Percentiles rank a stretch among this genome's conserved stretches.
Conservation (phyloP, 345 rosid species). For the Eutrema heterophyllum region DNA sequence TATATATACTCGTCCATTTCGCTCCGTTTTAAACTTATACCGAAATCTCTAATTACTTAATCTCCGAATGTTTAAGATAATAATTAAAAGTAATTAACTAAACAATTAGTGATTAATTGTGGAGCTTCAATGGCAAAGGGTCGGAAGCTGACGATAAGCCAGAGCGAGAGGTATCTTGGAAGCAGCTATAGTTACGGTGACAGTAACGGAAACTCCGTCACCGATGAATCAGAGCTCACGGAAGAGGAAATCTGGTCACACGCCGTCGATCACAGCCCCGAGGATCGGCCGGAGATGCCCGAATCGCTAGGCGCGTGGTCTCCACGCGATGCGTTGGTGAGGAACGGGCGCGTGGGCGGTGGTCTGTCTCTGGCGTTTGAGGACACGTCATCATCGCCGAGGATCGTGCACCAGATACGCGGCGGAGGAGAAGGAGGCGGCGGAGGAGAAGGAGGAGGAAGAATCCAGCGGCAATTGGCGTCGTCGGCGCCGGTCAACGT, state of each 20-base stretch:
- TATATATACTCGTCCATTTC: slow-evolving; percentile 28
- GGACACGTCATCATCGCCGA: slow-evolving; percentile 42
- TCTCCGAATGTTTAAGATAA: background rate
- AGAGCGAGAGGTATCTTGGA: slow-evolving; percentile 68
- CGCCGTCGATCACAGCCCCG: slow-evolving; percentile 39
- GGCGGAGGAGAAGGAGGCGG: slow-evolving; percentile 31
- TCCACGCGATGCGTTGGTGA: slow-evolving; percentile 29
- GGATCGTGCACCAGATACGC: slow-evolving; percentile 75
- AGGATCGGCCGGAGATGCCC: slow-evolving; percentile 16
- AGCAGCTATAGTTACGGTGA: slow-evolving; percentile 34
- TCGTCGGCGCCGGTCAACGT: slow-evolving; percentile 87
- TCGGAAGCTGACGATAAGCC: slow-evolving; percentile 62
- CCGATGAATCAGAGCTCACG: slow-evolving; percentile 49
- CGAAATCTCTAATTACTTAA: slow-evolving; percentile 21
- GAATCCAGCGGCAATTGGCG: slow-evolving; percentile 8
- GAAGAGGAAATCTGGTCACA: slow-evolving; percentile 92
- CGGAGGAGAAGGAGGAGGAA: slow-evolving; percentile 2
- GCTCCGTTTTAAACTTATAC: slow-evolving; percentile 27
- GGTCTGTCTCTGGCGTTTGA: slow-evolving; percentile 73
- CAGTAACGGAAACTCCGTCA: slow-evolving; percentile 24
- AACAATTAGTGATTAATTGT: slow-evolving; percentile 2
- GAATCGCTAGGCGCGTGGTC: slow-evolving; percentile 34
- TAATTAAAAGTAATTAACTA: background rate
- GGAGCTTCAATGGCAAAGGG: slow-evolving; percentile 43
- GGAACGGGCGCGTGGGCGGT: slow-evolving; percentile 44